Base-by-base conservation (phyloP, 129 eudicot species). In the Cynara cardunculus region DNA sequence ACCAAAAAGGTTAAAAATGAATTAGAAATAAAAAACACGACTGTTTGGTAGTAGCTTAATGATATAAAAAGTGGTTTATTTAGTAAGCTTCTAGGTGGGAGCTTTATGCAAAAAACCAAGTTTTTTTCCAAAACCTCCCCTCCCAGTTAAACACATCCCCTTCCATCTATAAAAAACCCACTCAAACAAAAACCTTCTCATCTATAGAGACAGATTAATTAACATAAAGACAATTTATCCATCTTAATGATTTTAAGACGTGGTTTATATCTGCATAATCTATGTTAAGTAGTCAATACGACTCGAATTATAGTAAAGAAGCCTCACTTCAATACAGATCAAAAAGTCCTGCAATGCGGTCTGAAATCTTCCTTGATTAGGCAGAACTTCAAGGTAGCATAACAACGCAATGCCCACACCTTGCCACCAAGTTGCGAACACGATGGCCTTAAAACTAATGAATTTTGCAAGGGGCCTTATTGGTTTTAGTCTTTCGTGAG, bases 341-440 rank as follows among this genome's bases (percentile, higher is more conserved):
- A 92, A 53, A 73, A 92, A 89, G 89, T 96, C 99, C 87, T 93
- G 99, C 86, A 92, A 87, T 72, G 78, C 93, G 30, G 93, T 89
- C 78, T 96, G 87, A 66, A 96, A 82, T 53, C 76, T 86, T 39
- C 89, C 97, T 22, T 87, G 89, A 2, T 78, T 86, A 9, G 97
- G 95, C 46, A 96, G 85, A 83, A 93, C 80, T n/a, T 85, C 68
- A 35, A 89, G 79, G 78, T 85, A 62, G 80, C 97, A 91, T 80
- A 92, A 80, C 72, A 96, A 84, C 7, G 90, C 98, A 41, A 96
- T 93, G 21, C 93, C 98, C 3, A 96, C 93, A 27, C 98, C 98
- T 91, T 96, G 99, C 99, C 99, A 96, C 99, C 99, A 96, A 49
- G 99, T 96, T 35, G 99, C 99, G 67, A 96, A 96, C 24, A 96